Percentiles rank a stretch among this genome's conserved stretches.
These are phyloP conservation scores for Fomitiporia mediterranea DNA, from an alignment of 1,284 basidiomycete genomes.

Conservation along the genomic window DNA sequence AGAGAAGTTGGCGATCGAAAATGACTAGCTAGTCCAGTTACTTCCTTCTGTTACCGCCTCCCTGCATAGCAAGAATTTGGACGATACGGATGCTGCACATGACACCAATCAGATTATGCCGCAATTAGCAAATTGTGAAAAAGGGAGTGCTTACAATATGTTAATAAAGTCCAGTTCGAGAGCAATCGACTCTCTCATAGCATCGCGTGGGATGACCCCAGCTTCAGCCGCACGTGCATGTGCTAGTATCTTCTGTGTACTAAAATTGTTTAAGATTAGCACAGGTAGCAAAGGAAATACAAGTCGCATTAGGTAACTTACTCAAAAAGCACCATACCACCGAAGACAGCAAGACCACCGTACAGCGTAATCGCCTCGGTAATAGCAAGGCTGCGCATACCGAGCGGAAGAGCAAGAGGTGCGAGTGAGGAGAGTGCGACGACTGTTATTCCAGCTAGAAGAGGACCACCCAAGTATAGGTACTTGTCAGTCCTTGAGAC, in stretches of 20 bases:
- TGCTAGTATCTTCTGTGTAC: slow-evolving; percentile 77
- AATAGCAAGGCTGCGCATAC: slow-evolving; percentile 70
- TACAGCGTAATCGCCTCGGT: slow-evolving; percentile 80
- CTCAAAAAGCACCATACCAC: slow-evolving; percentile 87
- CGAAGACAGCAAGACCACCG: slow-evolving; percentile 84
- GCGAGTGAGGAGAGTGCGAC: slow-evolving; percentile 83
- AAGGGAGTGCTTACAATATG: slow-evolving; percentile 56
- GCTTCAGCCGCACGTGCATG: slow-evolving; percentile 71
- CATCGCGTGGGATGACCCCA: slow-evolving; percentile 66
- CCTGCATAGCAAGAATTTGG: slow-evolving; percentile 63
- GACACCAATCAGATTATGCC: slow-evolving; percentile 3
- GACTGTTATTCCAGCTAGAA: slow-evolving; percentile 82
- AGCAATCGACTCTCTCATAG: slow-evolving; percentile 74
- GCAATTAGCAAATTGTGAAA: not conserved
- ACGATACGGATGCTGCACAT: slow-evolving; percentile 67
- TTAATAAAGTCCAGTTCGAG: slow-evolving; percentile 88
- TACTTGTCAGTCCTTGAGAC: slow-evolving; percentile 71
- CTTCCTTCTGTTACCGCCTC: slow-evolving; percentile 25
- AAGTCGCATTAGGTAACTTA: slow-evolving; percentile 32
- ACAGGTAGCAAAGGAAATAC: no score
- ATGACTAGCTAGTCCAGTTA: no score
- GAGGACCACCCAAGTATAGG: slow-evolving; percentile 79
- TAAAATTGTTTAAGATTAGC: no score
- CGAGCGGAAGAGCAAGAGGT: slow-evolving; percentile 82
- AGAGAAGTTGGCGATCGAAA: no score